Base-by-base conservation (phyloP, 2,329 filamentous ascomycete species). In the Aspergillus sp. region DNA sequence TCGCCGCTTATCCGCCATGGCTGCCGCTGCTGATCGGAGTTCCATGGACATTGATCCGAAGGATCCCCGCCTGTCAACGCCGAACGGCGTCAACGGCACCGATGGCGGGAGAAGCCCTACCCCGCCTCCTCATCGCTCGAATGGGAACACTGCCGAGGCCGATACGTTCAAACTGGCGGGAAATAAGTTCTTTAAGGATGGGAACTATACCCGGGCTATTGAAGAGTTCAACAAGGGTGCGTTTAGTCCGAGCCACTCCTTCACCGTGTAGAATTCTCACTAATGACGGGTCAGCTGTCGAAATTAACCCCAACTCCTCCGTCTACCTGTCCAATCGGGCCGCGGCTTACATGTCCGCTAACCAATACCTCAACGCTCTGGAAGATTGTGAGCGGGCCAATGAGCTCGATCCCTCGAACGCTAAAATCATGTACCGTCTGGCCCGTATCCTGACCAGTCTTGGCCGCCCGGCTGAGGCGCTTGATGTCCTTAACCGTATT, bases 151-250 rank as follows among this genome's bases (percentile, higher is more conserved):
- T 40, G 88, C 93, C 49, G 90, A 96, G 68, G 90, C 93, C 22
- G 94, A 99, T 75, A 81, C 85, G 11, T 96, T 87, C 82, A 99
- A 99, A 79, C 84, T 89, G 63, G 84, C 89, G 2, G 94, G 94
- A 53, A 99, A 99, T 77, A 94, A 94, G 67, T 93, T 90, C 68
- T 99, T 96, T 82, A 97, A 96, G 78, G 89, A 92, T 58, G 90
- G 88, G 69, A 89, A 96, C 66, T 99, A 93, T 72, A 76, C 80
- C 55, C 87, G 88, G 68, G 93, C 94, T 20, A 92, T 97, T 69
- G 83, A 89, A 61, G 90, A 96, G 73, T 99, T 97, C 73, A 90
- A 89, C 62, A 96, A 95, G 83, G 93, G 93, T 96, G 79, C 54
- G 79, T 65, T 32, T 51, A 51, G 49, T 47, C 42, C 38, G 38